phyloP scores from a whole-genome alignment of 805 yeast genomes.

The Spathaspora sp. region DNA sequence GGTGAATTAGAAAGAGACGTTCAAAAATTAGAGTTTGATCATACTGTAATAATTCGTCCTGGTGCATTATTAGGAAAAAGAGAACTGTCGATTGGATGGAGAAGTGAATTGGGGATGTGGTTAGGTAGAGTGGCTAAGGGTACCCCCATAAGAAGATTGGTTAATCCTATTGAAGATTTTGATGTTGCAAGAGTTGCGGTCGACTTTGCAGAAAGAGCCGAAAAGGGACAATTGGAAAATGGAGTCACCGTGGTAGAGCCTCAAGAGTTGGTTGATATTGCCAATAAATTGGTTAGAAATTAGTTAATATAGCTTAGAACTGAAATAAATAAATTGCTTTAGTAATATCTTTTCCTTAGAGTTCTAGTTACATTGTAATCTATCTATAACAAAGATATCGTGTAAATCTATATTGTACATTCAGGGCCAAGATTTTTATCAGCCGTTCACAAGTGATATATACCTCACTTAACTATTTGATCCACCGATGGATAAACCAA shows the following conservation, averaged over 20 bases:
- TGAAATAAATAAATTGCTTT: too few relatives aligned
- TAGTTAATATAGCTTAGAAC: neutral
- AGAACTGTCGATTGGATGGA: conserved; percentile 14
- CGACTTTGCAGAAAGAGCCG: conserved; percentile 27
- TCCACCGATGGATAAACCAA: conserved; percentile 38
- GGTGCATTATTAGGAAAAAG: conserved; percentile 71
- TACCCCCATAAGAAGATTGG: conserved; percentile 7
- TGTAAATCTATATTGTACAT: too few relatives aligned
- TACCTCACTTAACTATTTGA: conserved; percentile 13
- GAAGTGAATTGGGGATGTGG: neutral
- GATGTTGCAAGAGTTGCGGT: conserved; percentile 64
- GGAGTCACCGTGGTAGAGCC: conserved; percentile 19
- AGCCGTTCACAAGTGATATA: too few relatives aligned
- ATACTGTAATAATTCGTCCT: conserved; percentile 73
- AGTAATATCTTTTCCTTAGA: too few relatives aligned
- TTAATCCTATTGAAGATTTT: conserved; percentile 50
- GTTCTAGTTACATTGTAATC: too few relatives aligned
- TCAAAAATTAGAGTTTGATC: conserved; percentile 56
- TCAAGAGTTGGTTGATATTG: conserved; percentile 17
- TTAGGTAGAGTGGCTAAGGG: conserved; percentile 24
- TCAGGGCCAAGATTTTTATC: too few relatives aligned
- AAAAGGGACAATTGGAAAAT: conserved; percentile 11
- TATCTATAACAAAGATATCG: too few relatives aligned
- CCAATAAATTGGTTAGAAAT: conserved; percentile 8
- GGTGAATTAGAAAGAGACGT: conserved; percentile 75